Conservation (phyloP, 2,329 filamentous ascomycete genomes). For the Colletotrichum paranaense region DNA sequence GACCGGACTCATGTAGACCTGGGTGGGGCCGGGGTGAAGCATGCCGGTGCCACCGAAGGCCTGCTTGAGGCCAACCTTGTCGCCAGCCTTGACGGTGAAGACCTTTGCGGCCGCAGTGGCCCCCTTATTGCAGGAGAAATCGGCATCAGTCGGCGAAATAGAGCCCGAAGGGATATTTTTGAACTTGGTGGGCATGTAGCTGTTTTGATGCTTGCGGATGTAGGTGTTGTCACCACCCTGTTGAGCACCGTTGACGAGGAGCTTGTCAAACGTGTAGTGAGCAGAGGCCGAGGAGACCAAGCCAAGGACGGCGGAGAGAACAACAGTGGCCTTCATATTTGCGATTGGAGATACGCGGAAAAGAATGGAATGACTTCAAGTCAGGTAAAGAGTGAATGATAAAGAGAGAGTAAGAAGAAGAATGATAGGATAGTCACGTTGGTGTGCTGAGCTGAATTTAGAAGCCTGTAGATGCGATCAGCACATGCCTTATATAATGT, state of each 20-base stretch:
- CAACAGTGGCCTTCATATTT: slow-evolving; percentile 25
- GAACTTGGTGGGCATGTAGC: slow-evolving; percentile 37
- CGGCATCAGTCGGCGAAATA: slow-evolving; percentile 19
- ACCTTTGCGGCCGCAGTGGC: slow-evolving; percentile 20
- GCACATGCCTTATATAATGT: background rate
- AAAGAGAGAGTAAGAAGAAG: background rate
- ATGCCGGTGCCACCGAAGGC: slow-evolving; percentile 35
- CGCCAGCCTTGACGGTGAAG: slow-evolving; percentile 35
- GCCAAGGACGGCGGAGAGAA: slow-evolving; percentile 25
- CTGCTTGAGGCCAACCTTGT: slow-evolving; percentile 33
- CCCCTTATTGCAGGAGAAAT: slow-evolving; percentile 33
- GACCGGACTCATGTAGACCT: slow-evolving; percentile 37
- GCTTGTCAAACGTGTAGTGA: slow-evolving; percentile 41
- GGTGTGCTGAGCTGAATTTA: background rate
- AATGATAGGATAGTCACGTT: slow-evolving; percentile 2
- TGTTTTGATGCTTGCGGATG: slow-evolving; percentile 35
- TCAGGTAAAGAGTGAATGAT: slow-evolving; percentile 5
- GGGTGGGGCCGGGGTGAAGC: slow-evolving; percentile 37
- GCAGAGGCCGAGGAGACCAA: slow-evolving; percentile 25
- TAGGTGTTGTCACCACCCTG: slow-evolving; percentile 38
- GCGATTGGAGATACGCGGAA: background rate
- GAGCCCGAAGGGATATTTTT: slow-evolving; percentile 28
- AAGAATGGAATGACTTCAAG: slow-evolving; percentile 29
- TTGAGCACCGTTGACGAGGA: slow-evolving; percentile 37
- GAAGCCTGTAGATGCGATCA: background rate